phyloP scores from a whole-genome alignment of 352 stramenopile species.

The Albugo laibachii region DNA sequence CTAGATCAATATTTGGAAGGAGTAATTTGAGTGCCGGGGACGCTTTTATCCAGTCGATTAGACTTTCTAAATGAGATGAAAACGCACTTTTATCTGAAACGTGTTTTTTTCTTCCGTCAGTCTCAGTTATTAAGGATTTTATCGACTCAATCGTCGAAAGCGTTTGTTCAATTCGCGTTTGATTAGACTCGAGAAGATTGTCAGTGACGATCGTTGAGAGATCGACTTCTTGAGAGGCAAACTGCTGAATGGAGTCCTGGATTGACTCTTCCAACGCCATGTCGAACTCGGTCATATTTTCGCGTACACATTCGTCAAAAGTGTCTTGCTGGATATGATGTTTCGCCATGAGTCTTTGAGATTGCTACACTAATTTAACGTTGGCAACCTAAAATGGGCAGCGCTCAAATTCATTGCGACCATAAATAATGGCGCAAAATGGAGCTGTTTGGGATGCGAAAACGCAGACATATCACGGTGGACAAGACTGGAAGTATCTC shows the following conservation, averaged over 20 bases:
- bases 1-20: no score
- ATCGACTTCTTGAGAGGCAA: conserved; percentile 73
- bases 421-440: conserved; percentile 1
- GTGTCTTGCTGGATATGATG: conserved; percentile 77
- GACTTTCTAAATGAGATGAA: no score
- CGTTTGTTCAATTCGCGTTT: no score
- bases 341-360: conserved; percentile 1
- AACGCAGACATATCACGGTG: conserved; percentile 83
- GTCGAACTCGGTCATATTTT: conserved; percentile 83
- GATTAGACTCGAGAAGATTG: not conserved
- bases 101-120: no score
- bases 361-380: no score
- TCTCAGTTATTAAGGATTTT: no score
- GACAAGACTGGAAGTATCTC: conserved; percentile 83
- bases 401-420: not conserved
- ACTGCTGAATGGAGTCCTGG: conserved; percentile 63
- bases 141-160: no score
- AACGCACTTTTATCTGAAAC: no score
- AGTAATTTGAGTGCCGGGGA: no score
- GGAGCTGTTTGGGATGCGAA: conserved; percentile 45
- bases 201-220: conserved; percentile 68
- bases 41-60: no score
- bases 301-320: conserved; percentile 77
- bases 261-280: conserved; percentile 65
- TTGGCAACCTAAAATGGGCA: no score